These are phyloP conservation scores for Lanzia echinophila DNA, from an alignment of 2,329 filamentous ascomycete genomes.

Conservation along the genomic window DNA sequence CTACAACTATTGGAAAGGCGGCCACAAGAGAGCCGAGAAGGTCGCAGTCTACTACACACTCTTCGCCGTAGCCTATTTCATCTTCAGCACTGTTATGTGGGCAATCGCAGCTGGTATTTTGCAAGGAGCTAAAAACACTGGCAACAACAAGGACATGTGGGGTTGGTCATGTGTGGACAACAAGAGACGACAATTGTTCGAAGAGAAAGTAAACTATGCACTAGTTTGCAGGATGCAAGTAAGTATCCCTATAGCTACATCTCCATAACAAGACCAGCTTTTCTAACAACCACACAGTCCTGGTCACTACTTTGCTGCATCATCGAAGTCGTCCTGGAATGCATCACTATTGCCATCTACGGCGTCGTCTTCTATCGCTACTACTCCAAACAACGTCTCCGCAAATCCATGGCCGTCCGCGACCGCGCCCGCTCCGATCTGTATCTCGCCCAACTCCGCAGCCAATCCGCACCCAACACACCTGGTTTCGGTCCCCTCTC, in stretches of 20 bases:
- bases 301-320: conserved; percentile 96
- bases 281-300: conserved; percentile 49
- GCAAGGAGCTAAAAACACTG: conserved; percentile 68
- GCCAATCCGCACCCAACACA: conserved; percentile 90
- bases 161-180: conserved; percentile 97
- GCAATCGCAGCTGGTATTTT: conserved; percentile 76
- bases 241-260: conserved; percentile 28
- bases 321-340: conserved; percentile 90
- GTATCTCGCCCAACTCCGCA: conserved; percentile 78
- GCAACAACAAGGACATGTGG: conserved; percentile 85
- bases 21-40: conserved; percentile 84
- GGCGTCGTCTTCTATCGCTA: conserved; percentile 94
- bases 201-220: conserved; percentile 76
- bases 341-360: conserved; percentile 88
- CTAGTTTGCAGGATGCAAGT: conserved; percentile 86
- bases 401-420: conserved; percentile 93
- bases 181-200: conserved; percentile 68
- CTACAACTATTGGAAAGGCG: conserved; percentile 78
- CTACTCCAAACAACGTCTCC: conserved; percentile 90
- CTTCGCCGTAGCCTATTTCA: conserved; percentile 89
- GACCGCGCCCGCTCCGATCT: conserved; percentile 92
- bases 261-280: neutral
- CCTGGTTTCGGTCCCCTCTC: conserved; percentile 75
- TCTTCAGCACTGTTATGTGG: conserved; percentile 91
- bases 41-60: conserved; percentile 92